phyloP scores from a whole-genome alignment of 305 asterid genomes.

The Fraxinus xanthoxyloides region DNA sequence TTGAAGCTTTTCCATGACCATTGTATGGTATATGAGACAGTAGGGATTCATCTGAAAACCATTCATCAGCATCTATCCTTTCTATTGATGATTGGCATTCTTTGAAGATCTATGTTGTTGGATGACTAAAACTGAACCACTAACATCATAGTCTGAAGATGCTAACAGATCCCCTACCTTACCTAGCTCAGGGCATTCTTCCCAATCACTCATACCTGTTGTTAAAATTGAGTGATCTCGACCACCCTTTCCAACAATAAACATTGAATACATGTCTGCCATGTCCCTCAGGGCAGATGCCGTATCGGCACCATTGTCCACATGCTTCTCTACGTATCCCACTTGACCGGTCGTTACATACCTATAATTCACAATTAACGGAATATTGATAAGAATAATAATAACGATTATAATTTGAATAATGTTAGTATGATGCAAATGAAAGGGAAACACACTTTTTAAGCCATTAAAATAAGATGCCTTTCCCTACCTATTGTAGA shows the following conservation, averaged over 20 bases:
- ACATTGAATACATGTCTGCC: slow-evolving; percentile 92
- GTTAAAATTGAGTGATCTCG: slow-evolving; percentile 61
- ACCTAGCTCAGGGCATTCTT: slow-evolving; percentile 98
- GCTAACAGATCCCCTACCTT: slow-evolving; percentile 91
- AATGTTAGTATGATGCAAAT: background rate
- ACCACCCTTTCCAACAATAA: slow-evolving; percentile 81
- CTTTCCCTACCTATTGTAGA: slow-evolving; percentile 64
- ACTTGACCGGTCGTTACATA: slow-evolving; percentile 85
- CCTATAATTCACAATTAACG: slow-evolving; percentile 35
- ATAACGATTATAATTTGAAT: background rate
- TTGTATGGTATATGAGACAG: background rate
- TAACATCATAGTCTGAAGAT: slow-evolving; percentile 78
- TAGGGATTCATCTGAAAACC: background rate
- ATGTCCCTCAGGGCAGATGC: slow-evolving; percentile 76
- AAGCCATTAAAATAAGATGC: background rate
- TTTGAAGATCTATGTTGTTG: slow-evolving; percentile 71
- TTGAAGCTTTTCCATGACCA: background rate
- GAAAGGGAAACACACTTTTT: background rate
- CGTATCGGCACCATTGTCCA: slow-evolving; percentile 72
- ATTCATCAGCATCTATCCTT: background rate
- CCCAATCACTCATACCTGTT: slow-evolving; percentile 95
- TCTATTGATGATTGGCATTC: slow-evolving; percentile 36
- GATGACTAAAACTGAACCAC: slow-evolving; percentile 84
- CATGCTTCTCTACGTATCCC: slow-evolving; percentile 88
- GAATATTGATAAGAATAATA: background rate